A percentile compares a stretch with the other conserved stretches of the same genome.
phyloP scores from a whole-genome alignment of 2,329 filamentous ascomycete species.

The Trichophyton simii region DNA sequence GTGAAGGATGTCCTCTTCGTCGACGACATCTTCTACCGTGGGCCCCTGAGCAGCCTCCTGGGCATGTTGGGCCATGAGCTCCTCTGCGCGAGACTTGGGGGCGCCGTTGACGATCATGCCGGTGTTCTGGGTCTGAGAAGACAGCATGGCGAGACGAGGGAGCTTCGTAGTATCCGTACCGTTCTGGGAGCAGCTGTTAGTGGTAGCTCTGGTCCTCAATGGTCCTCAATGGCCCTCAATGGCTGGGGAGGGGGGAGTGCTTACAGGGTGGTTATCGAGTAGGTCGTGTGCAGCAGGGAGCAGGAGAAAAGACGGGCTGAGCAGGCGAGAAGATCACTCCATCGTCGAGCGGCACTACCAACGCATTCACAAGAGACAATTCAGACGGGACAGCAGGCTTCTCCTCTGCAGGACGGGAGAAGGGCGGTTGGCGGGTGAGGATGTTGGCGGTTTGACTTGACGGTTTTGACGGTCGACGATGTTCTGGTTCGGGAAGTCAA shows the following conservation, averaged over 20 bases:
- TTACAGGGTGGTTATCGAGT: background rate
- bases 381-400: no score
- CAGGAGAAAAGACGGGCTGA: background rate
- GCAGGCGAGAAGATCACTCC: background rate
- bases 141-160: conserved; percentile 4
- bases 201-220: no score
- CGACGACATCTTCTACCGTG: conserved; percentile 67
- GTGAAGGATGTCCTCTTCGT: conserved; percentile 60
- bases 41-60: conserved; percentile 45
- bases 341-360: background rate
- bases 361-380: no score
- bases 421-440: no score
- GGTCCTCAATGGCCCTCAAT: no score
- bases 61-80: conserved; percentile 42
- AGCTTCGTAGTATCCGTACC: no score
- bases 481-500: background rate
- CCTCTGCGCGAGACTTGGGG: conserved; percentile 38
- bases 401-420: background rate
- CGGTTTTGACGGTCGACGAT: background rate
- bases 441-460: background rate
- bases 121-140: conserved; percentile 8
- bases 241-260: background rate
- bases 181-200: no score
- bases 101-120: conserved; percentile 9
- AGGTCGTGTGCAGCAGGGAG: background rate